Percentiles rank a stretch among this genome's conserved stretches.
phyloP scores from a whole-genome alignment of 2,329 filamentous ascomycete species.

The Verticillium longisporum region DNA sequence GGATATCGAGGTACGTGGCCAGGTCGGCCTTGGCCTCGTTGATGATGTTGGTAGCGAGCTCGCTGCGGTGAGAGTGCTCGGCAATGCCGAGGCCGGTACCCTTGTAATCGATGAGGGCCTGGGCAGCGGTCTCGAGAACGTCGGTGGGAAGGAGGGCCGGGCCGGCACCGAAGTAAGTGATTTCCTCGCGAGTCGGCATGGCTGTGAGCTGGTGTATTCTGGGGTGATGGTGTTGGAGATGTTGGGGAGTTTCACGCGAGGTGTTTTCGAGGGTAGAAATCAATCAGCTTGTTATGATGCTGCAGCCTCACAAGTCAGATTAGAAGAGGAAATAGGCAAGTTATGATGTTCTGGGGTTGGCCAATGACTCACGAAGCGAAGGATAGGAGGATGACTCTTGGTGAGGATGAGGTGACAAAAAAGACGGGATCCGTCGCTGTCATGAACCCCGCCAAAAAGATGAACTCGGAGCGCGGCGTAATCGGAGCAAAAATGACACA shows the following conservation, averaged over 20 bases:
- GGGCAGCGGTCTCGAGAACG: slow-evolving; percentile 70
- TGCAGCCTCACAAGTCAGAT: background rate
- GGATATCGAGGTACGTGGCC: slow-evolving; percentile 68
- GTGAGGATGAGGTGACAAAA: slow-evolving; percentile 5
- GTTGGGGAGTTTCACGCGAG: background rate
- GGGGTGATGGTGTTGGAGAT: background rate
- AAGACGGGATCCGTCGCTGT: slow-evolving; percentile 8
- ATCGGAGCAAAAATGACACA: slow-evolving; percentile 7
- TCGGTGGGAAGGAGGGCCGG: slow-evolving; percentile 79
- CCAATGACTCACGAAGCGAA: slow-evolving; percentile 6
- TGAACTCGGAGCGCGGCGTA: background rate
- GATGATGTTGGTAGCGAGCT: slow-evolving; percentile 71
- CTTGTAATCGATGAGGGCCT: slow-evolving; percentile 76
- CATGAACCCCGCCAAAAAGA: slow-evolving; percentile 9
- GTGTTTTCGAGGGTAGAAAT: background rate
- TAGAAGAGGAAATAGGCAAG: background rate
- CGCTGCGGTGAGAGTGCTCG: slow-evolving; percentile 85
- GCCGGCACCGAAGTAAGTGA: slow-evolving; percentile 85
- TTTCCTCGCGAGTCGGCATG: slow-evolving; percentile 68
- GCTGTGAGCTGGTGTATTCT: background rate
- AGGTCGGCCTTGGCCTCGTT: slow-evolving; percentile 72
- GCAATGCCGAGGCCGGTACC: slow-evolving; percentile 76
- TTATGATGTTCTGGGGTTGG: background rate
- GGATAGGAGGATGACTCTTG: background rate
- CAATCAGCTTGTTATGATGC: background rate